A percentile compares a stretch with the other conserved stretches of the same genome.
Evolutionary conservation across 2,329 filamentous ascomycete genomes (phyloP).

Genomic region (Pseudogymnoascus sp.): DNA sequence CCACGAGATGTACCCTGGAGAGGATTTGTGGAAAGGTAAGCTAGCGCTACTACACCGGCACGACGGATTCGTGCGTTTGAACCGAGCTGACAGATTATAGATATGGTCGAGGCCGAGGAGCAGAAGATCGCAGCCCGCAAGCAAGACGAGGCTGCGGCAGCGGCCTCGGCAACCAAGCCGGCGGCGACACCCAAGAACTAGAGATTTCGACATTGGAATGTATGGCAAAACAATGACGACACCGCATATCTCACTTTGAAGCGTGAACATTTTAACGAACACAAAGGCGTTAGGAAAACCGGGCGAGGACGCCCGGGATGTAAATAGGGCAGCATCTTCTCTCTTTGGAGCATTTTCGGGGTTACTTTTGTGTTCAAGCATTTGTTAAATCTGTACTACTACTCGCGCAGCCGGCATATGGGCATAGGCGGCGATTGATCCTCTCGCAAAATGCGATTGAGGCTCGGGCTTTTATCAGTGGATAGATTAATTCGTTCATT

Average conservation of each 20-base stretch:
- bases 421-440: background rate
- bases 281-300: background rate
- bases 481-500: conserved; percentile 1
- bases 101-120: conserved; percentile 80
- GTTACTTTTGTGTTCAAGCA: background rate
- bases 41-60: conserved; percentile 14
- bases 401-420: background rate
- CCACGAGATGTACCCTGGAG: conserved; percentile 77
- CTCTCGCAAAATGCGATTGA: background rate
- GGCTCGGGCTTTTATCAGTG: background rate
- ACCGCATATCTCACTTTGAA: background rate
- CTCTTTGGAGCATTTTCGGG: conserved; percentile 1
- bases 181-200: background rate
- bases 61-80: background rate
- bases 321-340: conserved; percentile 7
- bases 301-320: background rate
- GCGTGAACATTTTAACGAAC: background rate
- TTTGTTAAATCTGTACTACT: conserved; percentile 6
- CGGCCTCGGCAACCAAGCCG: background rate
- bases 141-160: background rate
- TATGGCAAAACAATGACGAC: background rate
- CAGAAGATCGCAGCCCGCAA: conserved; percentile 42
- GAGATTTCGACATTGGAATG: background rate
- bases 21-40: conserved; percentile 88
- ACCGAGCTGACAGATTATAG: conserved; percentile 34